Base-by-base conservation (phyloP, 2,329 filamentous ascomycete genomes). In the Colletotrichum truncatum region DNA sequence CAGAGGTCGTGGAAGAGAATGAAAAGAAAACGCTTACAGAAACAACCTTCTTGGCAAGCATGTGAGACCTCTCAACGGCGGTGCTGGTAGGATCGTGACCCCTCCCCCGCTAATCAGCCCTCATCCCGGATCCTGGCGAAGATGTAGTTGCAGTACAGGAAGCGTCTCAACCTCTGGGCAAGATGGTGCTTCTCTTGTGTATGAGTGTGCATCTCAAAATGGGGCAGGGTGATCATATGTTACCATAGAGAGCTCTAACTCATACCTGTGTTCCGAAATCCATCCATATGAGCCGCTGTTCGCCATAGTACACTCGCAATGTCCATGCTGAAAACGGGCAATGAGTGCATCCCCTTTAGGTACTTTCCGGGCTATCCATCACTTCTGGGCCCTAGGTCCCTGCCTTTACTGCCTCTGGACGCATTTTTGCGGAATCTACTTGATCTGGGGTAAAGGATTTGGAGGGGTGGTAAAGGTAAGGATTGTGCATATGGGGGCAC, bases 361-460 rank as follows among this genome's bases (percentile, higher is more conserved):
- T 39, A 48, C 23, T 14, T 56, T 18, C 51, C 48, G 28, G 48
- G 48, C 49, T 30, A n/a, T 41, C 48, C 38, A n/a, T n/a, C 23
- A 30, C 23, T 7, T 64, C 48, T n/a, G n/a, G n/a, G n/a, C n/a
- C 11, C 30, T 36, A 10, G 21, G 4, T n/a, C 28, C 34, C 8
- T 34, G 10, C 16, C 11, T 23, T 14, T 12, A n/a, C 28, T 32
- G 16, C 16, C 28, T 28, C 21, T 34, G 46, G 32, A 6, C 14
- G n/a, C 38, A 16, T 34, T 39, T 39, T 36, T 34, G 32, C 34
- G 25, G 11, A 62, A 36, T 34, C 34, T 28, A 21, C 41, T 48
- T 30, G 41, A 63, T 65, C 62, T 55, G 49, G 62, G 61, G 46
- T 53, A 60, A 53, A 21, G 36, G 38, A 26, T 21, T 26, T 55